These are phyloP conservation scores for Colletotrichum aenigma DNA, from an alignment of 2,329 filamentous ascomycete genomes.

Conservation along the genomic window DNA sequence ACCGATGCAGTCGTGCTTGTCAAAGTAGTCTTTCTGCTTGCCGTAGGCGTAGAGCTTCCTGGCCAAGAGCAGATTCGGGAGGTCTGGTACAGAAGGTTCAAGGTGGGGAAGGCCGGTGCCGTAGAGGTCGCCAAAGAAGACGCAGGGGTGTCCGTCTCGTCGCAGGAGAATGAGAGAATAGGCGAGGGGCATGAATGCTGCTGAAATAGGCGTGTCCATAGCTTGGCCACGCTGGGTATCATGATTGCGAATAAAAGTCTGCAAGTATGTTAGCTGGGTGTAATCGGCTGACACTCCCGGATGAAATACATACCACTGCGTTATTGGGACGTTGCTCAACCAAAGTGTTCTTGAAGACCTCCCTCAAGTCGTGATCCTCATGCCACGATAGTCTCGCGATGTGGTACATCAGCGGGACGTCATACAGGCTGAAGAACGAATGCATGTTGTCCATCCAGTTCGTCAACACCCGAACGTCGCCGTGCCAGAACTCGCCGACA, in stretches of 20 bases:
- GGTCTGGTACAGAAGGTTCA: background rate
- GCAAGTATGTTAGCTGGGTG: background rate
- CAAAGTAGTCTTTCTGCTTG: slow-evolving; percentile 8
- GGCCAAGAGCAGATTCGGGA: slow-evolving; percentile 1
- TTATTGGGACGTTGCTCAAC: slow-evolving; percentile 11
- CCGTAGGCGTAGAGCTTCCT: slow-evolving; percentile 9
- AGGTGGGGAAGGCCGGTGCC: background rate
- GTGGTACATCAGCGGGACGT: slow-evolving; percentile 16
- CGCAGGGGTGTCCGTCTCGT: slow-evolving; percentile 10
- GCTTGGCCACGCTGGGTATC: slow-evolving; percentile 16
- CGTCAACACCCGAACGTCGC: slow-evolving; percentile 11
- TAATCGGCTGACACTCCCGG: background rate
- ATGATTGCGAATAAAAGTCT: slow-evolving; percentile 18
- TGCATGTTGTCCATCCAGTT: slow-evolving; percentile 12
- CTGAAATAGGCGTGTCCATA: slow-evolving; percentile 12
- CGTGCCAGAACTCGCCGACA: slow-evolving; percentile 16
- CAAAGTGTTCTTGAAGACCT: slow-evolving; percentile 5
- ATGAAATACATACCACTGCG: background rate
- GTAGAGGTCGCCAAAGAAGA: slow-evolving; percentile 17
- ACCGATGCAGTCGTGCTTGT: slow-evolving; percentile 1
- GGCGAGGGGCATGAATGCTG: slow-evolving; percentile 1
- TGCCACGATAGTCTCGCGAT: slow-evolving; percentile 15
- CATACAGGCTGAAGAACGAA: slow-evolving; percentile 15
- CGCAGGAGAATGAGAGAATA: slow-evolving; percentile 10
- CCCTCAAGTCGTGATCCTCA: background rate